Base-by-base conservation (phyloP, 345 rosid genomes). In the Nasturtium officinale region DNA sequence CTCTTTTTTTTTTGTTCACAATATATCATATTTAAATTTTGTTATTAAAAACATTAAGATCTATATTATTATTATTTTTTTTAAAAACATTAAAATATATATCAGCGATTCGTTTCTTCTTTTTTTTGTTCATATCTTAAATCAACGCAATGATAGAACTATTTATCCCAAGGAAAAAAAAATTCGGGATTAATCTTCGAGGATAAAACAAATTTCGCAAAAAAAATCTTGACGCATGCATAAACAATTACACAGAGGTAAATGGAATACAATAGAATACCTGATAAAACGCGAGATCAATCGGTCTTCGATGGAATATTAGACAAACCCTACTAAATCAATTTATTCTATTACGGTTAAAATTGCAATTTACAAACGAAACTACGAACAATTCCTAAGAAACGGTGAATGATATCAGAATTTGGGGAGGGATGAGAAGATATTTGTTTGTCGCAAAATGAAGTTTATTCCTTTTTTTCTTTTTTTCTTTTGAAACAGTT, bases 271-370 rank as follows among this genome's bases (percentile, higher is more conserved):
- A 59, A 58, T 15, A 38, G 45, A 18, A 16, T 75, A 75, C 79
- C 79, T 68, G 69, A 50, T 52, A 69, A 52, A 52, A 66, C 2
- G 47, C 4, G 56, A 67, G 63, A 67, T 45, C 35, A 52, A 67
- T 67, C 7, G 18, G 32, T 67, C 37, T 26, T 45, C 16, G 52
- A 66, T 65, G 10, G 20, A 37, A 15, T 45, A 15, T 51, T 6
- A 59, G 16, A 26, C 30, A 57, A 72, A 6, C 60, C 61, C 67
- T 74, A 40, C 30, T 18, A 21, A 33, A 35, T 32, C 7, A 50
- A 28, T 26, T n/a, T 61, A 65, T 48, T 18, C 5, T 37, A 25
- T 9, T 9, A 60, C 46, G 9, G 9, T 60, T 50, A 59, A 47
- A 38, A 58, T 17, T 38, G 42, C 51, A 74, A 56, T 57, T 25